phyloP scores from a whole-genome alignment of 176 grass and related monocot species.

The Musa troglodytarum region DNA sequence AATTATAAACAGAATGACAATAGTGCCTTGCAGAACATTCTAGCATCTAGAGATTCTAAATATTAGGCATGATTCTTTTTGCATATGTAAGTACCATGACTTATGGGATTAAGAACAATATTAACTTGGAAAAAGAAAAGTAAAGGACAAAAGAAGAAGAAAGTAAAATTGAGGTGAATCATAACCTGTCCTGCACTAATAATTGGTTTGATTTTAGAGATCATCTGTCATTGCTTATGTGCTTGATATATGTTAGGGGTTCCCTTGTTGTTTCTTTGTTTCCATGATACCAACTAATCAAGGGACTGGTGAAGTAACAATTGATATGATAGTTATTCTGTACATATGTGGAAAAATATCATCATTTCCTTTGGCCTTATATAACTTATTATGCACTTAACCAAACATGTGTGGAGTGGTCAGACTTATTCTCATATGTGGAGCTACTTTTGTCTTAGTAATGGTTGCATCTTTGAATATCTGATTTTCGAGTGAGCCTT shows the following conservation, averaged over 20 bases:
- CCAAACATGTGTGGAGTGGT: background rate
- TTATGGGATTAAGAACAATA: too few relatives aligned
- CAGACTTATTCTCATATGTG: background rate
- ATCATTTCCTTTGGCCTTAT: background rate
- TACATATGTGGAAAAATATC: background rate
- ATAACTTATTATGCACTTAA: background rate
- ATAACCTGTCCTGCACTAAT: background rate
- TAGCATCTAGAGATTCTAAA: background rate
- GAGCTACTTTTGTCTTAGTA: background rate
- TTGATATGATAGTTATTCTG: background rate
- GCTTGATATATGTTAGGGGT: too few relatives aligned
- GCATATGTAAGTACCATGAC: background rate
- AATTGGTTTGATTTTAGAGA: background rate
- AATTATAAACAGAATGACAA: background rate
- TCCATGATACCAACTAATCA: background rate
- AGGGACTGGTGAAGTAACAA: background rate
- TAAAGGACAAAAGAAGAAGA: background rate
- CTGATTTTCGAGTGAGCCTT: background rate
- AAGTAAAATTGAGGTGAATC: background rate
- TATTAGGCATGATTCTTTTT: background rate
- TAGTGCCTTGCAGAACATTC: background rate
- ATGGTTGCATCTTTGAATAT: slow-evolving; percentile 1
- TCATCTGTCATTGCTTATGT: background rate
- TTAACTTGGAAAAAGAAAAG: background rate
- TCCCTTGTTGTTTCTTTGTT: background rate